Conservation (phyloP, 805 yeast species). For the Candida loeiensis region DNA sequence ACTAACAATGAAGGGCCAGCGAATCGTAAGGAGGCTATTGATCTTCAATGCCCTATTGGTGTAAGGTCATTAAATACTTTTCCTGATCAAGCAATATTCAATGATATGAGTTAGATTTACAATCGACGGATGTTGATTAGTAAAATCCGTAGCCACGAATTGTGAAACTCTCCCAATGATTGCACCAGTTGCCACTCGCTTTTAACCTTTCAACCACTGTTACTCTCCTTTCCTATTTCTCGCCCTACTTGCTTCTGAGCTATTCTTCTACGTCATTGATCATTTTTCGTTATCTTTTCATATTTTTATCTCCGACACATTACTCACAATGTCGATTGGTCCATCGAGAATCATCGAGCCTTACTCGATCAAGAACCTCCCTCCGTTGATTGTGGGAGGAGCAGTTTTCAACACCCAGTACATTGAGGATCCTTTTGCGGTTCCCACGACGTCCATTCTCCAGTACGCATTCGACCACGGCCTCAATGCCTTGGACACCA, state of each 20-base stretch:
- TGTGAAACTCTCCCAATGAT: too few species aligned
- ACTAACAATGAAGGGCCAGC: too few species aligned
- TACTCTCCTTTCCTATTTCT: neutral
- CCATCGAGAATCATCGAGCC: slow-evolving; percentile 17
- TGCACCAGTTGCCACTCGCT: too few species aligned
- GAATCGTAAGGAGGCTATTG: too few species aligned
- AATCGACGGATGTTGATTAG: too few species aligned
- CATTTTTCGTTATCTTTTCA: neutral
- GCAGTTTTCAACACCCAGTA: slow-evolving; percentile 84
- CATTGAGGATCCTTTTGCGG: slow-evolving; percentile 58
- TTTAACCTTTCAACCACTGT: neutral
- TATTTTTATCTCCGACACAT: neutral
- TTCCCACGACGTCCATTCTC: slow-evolving; percentile 59
- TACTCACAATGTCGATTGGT: slow-evolving; percentile 16
- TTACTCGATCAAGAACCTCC: slow-evolving; percentile 32
- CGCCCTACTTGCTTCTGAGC: too few species aligned
- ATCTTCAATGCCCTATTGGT: too few species aligned
- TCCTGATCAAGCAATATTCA: too few species aligned
- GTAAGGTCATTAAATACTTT: too few species aligned
- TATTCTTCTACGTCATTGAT: too few species aligned
- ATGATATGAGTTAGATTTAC: too few species aligned
- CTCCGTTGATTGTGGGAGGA: slow-evolving; percentile 77
- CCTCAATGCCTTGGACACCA: slow-evolving; percentile 77
- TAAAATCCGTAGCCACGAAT: too few species aligned
- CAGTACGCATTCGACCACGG: slow-evolving; percentile 62